These are phyloP conservation scores for Kokia cookei DNA, from an alignment of 441 rosid genomes.

Conservation along the genomic window DNA sequence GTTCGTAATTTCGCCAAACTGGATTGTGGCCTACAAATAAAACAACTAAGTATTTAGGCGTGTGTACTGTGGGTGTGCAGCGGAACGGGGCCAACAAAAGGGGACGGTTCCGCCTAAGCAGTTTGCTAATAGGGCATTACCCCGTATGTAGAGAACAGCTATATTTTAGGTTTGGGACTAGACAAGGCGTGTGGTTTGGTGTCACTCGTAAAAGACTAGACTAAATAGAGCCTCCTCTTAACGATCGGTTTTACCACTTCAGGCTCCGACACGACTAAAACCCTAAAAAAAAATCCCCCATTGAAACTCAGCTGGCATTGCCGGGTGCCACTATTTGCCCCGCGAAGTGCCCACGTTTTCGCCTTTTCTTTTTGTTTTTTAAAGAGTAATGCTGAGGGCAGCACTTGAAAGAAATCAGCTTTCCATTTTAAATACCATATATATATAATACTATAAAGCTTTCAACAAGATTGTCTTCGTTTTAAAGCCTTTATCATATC, in stretches of 20 bases:
- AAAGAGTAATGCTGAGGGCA: not conserved
- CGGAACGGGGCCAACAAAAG: not conserved
- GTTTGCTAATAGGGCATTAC: not conserved
- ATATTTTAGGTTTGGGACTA: not conserved
- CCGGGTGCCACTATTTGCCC: constrained; percentile 14
- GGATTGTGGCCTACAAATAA: not conserved
- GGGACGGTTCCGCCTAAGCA: not conserved
- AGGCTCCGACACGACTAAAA: not conserved
- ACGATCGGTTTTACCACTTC: constrained; percentile 1
- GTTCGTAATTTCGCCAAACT: not conserved
- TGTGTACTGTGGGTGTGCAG: not conserved
- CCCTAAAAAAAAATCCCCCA: not conserved
- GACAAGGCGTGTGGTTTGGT: not conserved
- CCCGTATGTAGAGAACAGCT: not conserved
- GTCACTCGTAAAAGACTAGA: too few relatives aligned
- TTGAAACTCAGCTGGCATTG: constrained; percentile 4
- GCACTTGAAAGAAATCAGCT: not conserved
- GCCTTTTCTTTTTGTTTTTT: not conserved
- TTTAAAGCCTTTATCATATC: not conserved
- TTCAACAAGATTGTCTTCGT: not conserved
- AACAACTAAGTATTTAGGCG: not conserved
- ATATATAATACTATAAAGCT: not conserved
- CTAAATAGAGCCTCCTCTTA: not conserved
- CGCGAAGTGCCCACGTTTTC: constrained; percentile 51
- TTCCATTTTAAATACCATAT: not conserved